Base-by-base conservation (phyloP, 495 filamentous ascomycete genomes). In the Neurospora tetraspora region DNA sequence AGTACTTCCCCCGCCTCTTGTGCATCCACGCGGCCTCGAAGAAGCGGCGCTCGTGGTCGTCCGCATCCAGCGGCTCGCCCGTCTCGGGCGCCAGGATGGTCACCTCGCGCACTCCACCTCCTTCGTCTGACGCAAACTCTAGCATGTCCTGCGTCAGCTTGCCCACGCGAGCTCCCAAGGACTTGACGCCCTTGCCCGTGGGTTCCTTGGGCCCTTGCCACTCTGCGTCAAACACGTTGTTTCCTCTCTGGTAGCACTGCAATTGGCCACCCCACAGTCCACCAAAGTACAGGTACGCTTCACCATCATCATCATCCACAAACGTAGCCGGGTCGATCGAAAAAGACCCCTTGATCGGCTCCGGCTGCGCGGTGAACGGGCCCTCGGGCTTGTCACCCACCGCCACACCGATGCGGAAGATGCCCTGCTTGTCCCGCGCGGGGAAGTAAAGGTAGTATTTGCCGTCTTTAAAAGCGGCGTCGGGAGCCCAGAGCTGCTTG, bases 1-100 rank as follows among this genome's bases (percentile, higher is more conserved):
- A 94, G 80, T 93, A 93, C 71, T 78, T 85, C 5, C 84, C 89
- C 3, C 85, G 82, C 75, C 89, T 87, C 78, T 84, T 86, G 76
- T 93, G 90, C 87, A 92, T 87, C 90, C 90, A 93, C 27, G 91
- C 87, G 0, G 91, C 91, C 83, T 93, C 91, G 81, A 93, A 93
- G 84, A 93, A 93, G n/a, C 91, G 83, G 6, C 90, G 76, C 71
- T 91, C 89, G 80, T 93, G 90, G 78, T 93, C 89, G 81, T 90
- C 86, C 36, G 90, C 87, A 2, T 74, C 69, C 68, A 93, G 77
- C 1, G 82, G 88, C 78, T 88, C 74, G 16, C 90, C 88, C 4
- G 85, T 86, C 77, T 88, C 84, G 59, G 83, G 83, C 38, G 88
- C 88, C 34, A 90, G 81, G 74, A 92, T 90, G 31, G 82, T 77